Base-by-base conservation (phyloP, 2,329 filamentous ascomycete species). In the Curvularia spicifera region DNA sequence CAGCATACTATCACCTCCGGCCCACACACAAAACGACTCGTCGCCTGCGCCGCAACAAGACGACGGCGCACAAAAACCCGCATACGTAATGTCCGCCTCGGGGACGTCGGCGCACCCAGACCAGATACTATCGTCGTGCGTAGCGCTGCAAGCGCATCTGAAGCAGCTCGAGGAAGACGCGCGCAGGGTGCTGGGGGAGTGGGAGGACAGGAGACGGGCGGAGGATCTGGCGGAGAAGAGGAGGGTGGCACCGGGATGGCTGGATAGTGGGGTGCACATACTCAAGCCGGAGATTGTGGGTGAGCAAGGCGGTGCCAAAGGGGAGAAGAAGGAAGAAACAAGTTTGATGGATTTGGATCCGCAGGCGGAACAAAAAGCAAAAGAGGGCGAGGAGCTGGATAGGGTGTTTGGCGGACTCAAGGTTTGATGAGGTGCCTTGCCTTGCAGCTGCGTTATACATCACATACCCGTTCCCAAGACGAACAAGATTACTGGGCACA, bases 91-190 rank as follows among this genome's bases (percentile, higher is more conserved):
- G 52, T 94, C 93, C 2, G 81, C 84, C 10, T 89, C 91, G 0
- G 91, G 78, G 46, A 90, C 93, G 73, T 92, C 45, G 92, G 93
- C 5, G 63, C 96, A 67, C 93, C 55, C 95, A 0, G 87, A 93
- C 68, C 89, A 93, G 66, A 96, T 99, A 70, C 84, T 93, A 20
- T 84, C 87, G 13, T 93, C 91, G 24, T 97, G 94, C 79, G 85
- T 85, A 61, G 88, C 90, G 7, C 84, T 99, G 42, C 87, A 90
- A 66, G 84, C 86, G 1, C 91, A 97, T 76, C 82, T 99, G 12
- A 80, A 86, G 26, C 86, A 87, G 65, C 83, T 91, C 64, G 84
- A 89, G 64, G 82, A 83, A 2, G 88, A 91, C 35, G 91, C 91
- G 1, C 84, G 89, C 61, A 80, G 81, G 35, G 85, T 89, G 53